These are phyloP conservation scores for Ailanthus altissimus DNA, from an alignment of 345 rosid species.

Conservation along the genomic window DNA sequence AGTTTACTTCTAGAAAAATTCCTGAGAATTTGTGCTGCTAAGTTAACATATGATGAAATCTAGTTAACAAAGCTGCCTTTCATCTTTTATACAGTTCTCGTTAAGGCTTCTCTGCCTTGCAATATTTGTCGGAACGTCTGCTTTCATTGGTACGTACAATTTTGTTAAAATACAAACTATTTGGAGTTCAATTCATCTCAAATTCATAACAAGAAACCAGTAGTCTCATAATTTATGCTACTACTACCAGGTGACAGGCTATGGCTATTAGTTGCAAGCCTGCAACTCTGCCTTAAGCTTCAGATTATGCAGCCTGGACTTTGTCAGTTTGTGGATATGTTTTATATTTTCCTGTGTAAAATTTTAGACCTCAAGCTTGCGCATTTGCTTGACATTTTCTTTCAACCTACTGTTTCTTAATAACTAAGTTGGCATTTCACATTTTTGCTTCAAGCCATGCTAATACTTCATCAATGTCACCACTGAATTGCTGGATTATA, in stretches of 20 bases:
- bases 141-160: constrained; percentile 38
- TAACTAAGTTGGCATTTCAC: too few relatives aligned
- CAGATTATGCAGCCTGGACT: not conserved
- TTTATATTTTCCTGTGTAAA: too few relatives aligned
- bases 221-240: not conserved
- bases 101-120: constrained; percentile 43
- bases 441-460: too few relatives aligned
- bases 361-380: too few relatives aligned
- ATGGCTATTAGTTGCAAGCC: not conserved
- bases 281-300: constrained; percentile 1
- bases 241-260: not conserved
- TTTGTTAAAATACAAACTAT: not conserved
- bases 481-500: too few relatives aligned
- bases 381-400: too few relatives aligned
- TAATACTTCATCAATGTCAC: too few relatives aligned
- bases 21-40: too few relatives aligned
- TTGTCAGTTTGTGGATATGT: not conserved
- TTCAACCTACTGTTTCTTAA: too few relatives aligned
- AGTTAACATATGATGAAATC: too few relatives aligned
- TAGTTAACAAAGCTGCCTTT: not conserved
- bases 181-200: not conserved
- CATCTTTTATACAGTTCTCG: constrained; percentile 35
- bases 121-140: constrained; percentile 43
- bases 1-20: too few relatives aligned
- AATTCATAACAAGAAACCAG: not conserved